Percentiles rank a stretch among this genome's conserved stretches.
These are phyloP conservation scores for Onygena corvina DNA, from an alignment of 2,329 filamentous ascomycete genomes.

Conservation along the genomic window DNA sequence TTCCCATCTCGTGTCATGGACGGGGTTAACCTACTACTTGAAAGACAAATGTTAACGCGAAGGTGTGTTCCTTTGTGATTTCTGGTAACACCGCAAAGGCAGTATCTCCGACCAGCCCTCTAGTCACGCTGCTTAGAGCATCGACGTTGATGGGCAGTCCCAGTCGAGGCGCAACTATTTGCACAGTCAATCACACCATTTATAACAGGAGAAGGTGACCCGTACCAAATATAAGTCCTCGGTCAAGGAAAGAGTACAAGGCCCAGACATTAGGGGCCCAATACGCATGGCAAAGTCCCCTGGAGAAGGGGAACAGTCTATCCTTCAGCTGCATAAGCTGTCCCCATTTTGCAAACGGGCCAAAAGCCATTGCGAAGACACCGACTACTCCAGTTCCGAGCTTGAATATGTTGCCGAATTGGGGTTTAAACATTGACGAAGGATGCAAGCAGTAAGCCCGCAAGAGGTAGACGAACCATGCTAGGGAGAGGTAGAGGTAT, in stretches of 20 bases:
- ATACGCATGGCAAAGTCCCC: constrained; percentile 91
- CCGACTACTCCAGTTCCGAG: constrained; percentile 59
- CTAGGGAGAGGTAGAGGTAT: constrained; percentile 88
- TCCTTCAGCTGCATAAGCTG: constrained; percentile 76
- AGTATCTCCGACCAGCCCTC: constrained; percentile 85
- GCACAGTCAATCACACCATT: not conserved
- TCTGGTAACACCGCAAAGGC: constrained; percentile 88
- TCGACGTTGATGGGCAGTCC: constrained; percentile 60
- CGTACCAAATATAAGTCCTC: constrained; percentile 68
- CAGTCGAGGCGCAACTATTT: constrained; percentile 64
- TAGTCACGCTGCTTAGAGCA: constrained; percentile 77
- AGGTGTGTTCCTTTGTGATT: constrained; percentile 67
- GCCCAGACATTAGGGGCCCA: constrained; percentile 98
- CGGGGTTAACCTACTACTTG: constrained; percentile 45
- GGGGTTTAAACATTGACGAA: constrained; percentile 62
- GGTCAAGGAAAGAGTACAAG: constrained; percentile 82
- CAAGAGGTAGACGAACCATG: constrained; percentile 90
- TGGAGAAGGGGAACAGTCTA: constrained; percentile 83
- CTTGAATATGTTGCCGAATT: constrained; percentile 69
- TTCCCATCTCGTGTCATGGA: not conserved
- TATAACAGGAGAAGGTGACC: constrained; percentile 12
- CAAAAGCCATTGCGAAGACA: constrained; percentile 72
- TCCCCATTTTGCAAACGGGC: constrained; percentile 68
- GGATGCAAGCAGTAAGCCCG: constrained; percentile 75
- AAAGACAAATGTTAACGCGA: constrained; percentile 68